Base-by-base conservation (phyloP, 371 early-diverging fungal genomes). In the Sporodiniella umbellata region DNA sequence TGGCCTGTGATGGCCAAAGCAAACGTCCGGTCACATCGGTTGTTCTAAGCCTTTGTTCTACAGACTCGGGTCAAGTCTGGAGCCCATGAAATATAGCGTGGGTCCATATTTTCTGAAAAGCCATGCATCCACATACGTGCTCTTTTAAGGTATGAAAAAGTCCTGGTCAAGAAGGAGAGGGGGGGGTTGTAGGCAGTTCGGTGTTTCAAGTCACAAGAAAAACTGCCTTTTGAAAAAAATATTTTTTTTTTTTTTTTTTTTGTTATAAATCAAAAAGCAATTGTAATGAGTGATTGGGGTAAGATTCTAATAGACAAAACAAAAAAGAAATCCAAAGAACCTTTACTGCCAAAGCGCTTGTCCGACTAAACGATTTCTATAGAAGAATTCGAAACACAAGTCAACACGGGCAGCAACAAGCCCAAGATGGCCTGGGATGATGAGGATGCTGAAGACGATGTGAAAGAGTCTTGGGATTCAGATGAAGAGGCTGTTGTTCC, bases 371-470 rank as follows among this genome's bases (percentile, higher is more conserved):
- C n/a, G n/a, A n/a, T n/a, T 51, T 19, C 48, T 70, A 70, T 70
- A 56, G 74, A 74, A 48, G 74, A 74, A 62, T 54, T 57, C 39
- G 59, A 67, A 23, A 56, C 62, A 42, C 53, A 55, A 8, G 52
- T 59, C n/a, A 60, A 58, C 35, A 62, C 54, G 28, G n/a, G 11
- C 38, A 84, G 75, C 67, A 72, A 74, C 55, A 68, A 71, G 51
- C 61, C 61, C 8, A 56, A 52, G 33, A 61, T 61, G 61, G 44
- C 61, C 21, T 92, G 92, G 92, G 89, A 86, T 38, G 92, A 90
- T 53, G 94, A 94, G 54, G 92, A 92, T 48, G 83, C 63, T 8
- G 86, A 86, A 15, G 91, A 89, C 26, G 44, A 53, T 42, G 81
- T 72, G 21, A 70, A 86, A 70, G 89, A 84, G 44, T 70, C 78